phyloP scores from a whole-genome alignment of 192 early-diverging fungal genomes.

The Coemansia sp. region DNA sequence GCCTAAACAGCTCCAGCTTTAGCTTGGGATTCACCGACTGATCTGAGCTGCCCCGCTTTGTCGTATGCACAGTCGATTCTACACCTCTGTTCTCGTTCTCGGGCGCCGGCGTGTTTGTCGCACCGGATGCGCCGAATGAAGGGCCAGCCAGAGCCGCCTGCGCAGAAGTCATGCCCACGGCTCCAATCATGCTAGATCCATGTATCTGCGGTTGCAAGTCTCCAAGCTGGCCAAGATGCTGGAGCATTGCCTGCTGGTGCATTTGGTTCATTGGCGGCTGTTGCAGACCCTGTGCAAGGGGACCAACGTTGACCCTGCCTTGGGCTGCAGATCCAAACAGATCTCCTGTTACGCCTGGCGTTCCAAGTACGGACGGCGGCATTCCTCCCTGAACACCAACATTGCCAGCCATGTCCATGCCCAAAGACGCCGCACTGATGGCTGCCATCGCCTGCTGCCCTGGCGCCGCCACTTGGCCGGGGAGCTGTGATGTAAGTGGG shows the following conservation, averaged over 20 bases:
- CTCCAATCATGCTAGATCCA: neutral
- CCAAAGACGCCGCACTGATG: neutral
- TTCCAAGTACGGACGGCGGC: neutral
- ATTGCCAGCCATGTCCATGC: neutral
- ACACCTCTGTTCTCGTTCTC: constrained; percentile 29
- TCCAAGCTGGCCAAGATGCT: neutral
- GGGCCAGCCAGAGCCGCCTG: constrained; percentile 2
- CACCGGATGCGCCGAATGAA: neutral
- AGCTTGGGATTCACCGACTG: constrained; percentile 11
- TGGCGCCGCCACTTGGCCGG: neutral
- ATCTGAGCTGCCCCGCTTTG: neutral
- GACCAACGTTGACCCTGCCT: neutral
- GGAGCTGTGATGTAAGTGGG: neutral
- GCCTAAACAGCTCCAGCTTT: constrained; percentile 13
- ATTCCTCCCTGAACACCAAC: neutral
- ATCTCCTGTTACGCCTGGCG: neutral
- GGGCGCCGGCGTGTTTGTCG: neutral
- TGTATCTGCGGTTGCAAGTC: constrained; percentile 1
- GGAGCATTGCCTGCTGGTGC: neutral
- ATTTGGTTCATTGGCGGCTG: constrained; percentile 1
- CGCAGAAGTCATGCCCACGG: neutral
- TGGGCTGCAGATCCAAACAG: neutral
- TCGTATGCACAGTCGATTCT: constrained; percentile 23
- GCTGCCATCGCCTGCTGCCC: neutral
- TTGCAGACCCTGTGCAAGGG: neutral